These are phyloP conservation scores for Starmerella khaoyaiensis DNA, from an alignment of 805 yeast species.

Conservation along the genomic window DNA sequence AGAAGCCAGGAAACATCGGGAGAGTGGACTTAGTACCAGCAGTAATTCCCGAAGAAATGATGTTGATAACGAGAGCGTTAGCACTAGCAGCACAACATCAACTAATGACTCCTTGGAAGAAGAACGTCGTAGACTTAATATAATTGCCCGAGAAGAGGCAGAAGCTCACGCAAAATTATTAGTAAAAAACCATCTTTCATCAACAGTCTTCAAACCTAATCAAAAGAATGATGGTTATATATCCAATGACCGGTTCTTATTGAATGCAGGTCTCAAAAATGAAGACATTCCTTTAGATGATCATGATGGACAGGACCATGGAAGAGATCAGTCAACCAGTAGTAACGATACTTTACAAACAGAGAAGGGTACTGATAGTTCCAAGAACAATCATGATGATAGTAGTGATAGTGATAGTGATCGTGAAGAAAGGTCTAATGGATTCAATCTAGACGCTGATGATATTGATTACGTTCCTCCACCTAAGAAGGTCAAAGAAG, in stretches of 20 bases:
- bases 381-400: constrained; percentile 2
- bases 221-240: constrained; percentile 16
- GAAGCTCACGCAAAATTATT: constrained; percentile 20
- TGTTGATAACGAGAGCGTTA: background rate
- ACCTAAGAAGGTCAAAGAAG: constrained; percentile 61
- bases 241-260: constrained; percentile 9
- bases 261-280: constrained; percentile 11
- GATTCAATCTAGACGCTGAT: too few relatives aligned
- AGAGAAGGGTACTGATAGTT: constrained; percentile 2
- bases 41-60: background rate
- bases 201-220: constrained; percentile 2
- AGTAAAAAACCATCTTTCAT: constrained; percentile 18
- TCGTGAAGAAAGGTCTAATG: constrained; percentile 12
- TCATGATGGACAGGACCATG: constrained; percentile 1
- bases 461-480: constrained; percentile 41
- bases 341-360: constrained; percentile 1
- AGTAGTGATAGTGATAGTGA: constrained; percentile 12
- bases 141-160: constrained; percentile 18
- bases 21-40: background rate
- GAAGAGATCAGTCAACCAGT: background rate
- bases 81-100: background rate
- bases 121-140: constrained; percentile 11
- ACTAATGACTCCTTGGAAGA: constrained; percentile 13
- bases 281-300: constrained; percentile 12
- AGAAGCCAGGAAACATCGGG: constrained; percentile 1